A percentile compares a stretch with the other conserved stretches of the same genome.
These are phyloP conservation scores for Xylariomycetidae sp. DNA, from an alignment of 2,329 filamentous ascomycete species.

Conservation along the genomic window DNA sequence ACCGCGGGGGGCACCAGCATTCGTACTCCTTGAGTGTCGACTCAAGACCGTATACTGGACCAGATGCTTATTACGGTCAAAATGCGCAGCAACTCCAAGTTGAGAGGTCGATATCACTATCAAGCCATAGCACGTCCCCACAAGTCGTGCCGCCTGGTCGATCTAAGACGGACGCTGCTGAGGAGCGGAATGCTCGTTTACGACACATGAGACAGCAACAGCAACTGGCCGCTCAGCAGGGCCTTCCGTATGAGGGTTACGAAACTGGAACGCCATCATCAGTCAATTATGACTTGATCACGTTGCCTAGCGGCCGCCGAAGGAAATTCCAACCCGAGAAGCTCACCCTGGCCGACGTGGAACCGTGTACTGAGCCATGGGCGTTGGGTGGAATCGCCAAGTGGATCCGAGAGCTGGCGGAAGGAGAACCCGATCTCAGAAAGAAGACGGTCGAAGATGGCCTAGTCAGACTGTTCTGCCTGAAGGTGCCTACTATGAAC, in stretches of 20 bases:
- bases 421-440: constrained; percentile 84
- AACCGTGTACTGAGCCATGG: constrained; percentile 85
- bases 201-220: constrained; percentile 48
- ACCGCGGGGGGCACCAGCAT: constrained; percentile 41
- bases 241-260: constrained; percentile 49
- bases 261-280: constrained; percentile 47
- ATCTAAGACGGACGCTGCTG: constrained; percentile 90
- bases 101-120: constrained; percentile 74
- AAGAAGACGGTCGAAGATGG: constrained; percentile 81
- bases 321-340: constrained; percentile 83
- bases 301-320: constrained; percentile 70
- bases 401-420: constrained; percentile 85
- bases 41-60: constrained; percentile 35
- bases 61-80: constrained; percentile 45
- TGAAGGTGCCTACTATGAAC: constrained; percentile 97
- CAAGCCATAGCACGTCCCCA: constrained; percentile 75
- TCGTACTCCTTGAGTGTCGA: constrained; percentile 44
- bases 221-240: constrained; percentile 45
- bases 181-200: constrained; percentile 48
- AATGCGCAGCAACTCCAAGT: constrained; percentile 41
- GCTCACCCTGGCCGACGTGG: constrained; percentile 72
- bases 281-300: constrained; percentile 74
- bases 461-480: constrained; percentile 80
- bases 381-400: constrained; percentile 78
- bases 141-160: constrained; percentile 75